A percentile compares a stretch with the other conserved stretches of the same genome.
phyloP scores from a whole-genome alignment of 1,284 basidiomycete genomes.

The Thecaphora frezii region DNA sequence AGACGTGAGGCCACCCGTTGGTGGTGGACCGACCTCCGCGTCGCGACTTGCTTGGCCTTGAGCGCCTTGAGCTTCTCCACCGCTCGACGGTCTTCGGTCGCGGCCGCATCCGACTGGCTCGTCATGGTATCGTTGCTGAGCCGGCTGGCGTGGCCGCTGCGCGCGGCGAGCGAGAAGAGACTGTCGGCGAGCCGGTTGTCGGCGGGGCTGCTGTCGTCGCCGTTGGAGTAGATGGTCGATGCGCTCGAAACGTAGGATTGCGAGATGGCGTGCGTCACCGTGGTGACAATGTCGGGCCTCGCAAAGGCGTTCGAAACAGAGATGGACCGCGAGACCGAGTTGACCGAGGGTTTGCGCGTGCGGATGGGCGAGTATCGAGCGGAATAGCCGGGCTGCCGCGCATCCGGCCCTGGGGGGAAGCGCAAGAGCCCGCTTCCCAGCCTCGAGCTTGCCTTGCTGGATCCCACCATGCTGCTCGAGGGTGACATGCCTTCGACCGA shows the following conservation, averaged over 20 bases:
- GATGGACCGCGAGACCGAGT: slow-evolving; percentile 19
- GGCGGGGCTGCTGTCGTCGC: neutral
- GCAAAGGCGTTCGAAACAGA: slow-evolving; percentile 8
- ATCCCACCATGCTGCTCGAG: neutral
- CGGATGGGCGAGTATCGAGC: neutral
- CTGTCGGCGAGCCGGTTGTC: neutral
- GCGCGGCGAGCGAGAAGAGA: neutral
- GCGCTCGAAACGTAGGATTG: neutral
- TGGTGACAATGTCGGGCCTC: neutral
- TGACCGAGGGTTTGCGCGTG: slow-evolving; percentile 23
- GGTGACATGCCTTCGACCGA: neutral
- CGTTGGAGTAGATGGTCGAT: neutral
- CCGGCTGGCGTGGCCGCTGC: neutral
- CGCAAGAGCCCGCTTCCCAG: slow-evolving; percentile 7
- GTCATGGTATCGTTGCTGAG: neutral
- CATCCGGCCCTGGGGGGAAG: neutral
- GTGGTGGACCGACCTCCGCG: neutral
- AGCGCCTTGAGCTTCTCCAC: neutral
- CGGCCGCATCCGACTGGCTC: neutral
- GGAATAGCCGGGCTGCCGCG: neutral
- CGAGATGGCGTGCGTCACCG: neutral
- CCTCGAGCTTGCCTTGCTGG: slow-evolving; percentile 3
- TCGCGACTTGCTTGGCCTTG: neutral
- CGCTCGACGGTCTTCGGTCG: neutral
- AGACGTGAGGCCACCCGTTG: neutral